phyloP scores from a whole-genome alignment of 345 rosid species.

The Arabidopsis arenosa region DNA sequence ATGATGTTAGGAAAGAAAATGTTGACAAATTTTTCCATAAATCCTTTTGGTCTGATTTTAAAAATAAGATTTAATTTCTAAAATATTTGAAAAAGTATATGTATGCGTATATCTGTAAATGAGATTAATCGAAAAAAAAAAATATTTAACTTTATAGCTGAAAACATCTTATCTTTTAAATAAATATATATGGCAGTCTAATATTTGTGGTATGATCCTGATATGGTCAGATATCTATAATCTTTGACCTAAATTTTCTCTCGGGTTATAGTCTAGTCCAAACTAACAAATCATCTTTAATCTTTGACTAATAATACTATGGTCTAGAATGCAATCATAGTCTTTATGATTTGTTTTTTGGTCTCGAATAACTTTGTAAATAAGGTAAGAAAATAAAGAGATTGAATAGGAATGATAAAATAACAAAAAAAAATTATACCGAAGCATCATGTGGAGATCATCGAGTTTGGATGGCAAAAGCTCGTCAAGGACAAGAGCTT shows the following conservation, averaged over 20 bases:
- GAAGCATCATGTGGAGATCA: slow-evolving; percentile 82
- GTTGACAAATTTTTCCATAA: not conserved
- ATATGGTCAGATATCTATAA: slow-evolving; percentile 3
- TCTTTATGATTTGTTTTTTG: not conserved
- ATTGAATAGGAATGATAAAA: not conserved
- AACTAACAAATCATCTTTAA: no score
- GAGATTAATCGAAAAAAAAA: not conserved
- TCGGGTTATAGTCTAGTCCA: not conserved
- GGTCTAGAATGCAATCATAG: slow-evolving; percentile 8
- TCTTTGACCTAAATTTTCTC: not conserved
- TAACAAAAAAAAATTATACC: slow-evolving; percentile 44
- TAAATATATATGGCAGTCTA: not conserved
- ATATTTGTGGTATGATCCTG: not conserved
- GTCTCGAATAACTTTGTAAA: slow-evolving; percentile 10
- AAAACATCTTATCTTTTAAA: not conserved
- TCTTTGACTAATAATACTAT: not conserved
- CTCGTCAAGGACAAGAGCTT: slow-evolving; percentile 84
- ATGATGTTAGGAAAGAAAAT: not conserved
- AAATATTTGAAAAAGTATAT: not conserved
- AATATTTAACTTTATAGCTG: not conserved
- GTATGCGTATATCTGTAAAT: not conserved
- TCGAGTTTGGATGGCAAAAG: slow-evolving; percentile 80
- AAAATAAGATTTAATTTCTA: not conserved
- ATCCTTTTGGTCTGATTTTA: not conserved
- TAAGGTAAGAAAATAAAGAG: slow-evolving; percentile 12